These are phyloP conservation scores for Colletotrichum chrysophilum DNA, from an alignment of 2,329 filamentous ascomycete genomes.

Conservation along the genomic window DNA sequence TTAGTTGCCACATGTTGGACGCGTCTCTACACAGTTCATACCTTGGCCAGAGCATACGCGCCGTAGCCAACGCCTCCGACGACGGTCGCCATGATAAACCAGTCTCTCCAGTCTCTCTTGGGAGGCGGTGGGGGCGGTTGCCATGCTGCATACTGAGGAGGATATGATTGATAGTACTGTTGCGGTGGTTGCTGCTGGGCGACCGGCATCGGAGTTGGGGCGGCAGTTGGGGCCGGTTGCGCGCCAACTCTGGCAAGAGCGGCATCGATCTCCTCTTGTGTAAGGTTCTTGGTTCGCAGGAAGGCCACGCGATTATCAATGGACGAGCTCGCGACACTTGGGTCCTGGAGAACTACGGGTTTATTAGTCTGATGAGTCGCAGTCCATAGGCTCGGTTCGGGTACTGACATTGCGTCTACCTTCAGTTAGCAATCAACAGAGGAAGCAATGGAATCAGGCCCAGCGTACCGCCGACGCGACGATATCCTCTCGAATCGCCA, in stretches of 20 bases:
- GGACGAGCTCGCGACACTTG: slow-evolving; percentile 87
- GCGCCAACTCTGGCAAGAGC: slow-evolving; percentile 79
- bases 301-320: slow-evolving; percentile 93
- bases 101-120: slow-evolving; percentile 93
- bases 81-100: slow-evolving; percentile 99
- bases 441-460: background rate
- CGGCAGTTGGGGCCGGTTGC: slow-evolving; percentile 47
- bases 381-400: background rate
- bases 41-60: slow-evolving; percentile 86
- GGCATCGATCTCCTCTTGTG: slow-evolving; percentile 90
- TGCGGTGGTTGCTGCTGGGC: slow-evolving; percentile 43
- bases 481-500: slow-evolving; percentile 93
- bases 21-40: slow-evolving; percentile 39
- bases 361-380: background rate
- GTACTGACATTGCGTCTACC: slow-evolving; percentile 47
- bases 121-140: slow-evolving; percentile 67
- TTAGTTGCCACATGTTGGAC: slow-evolving; percentile 24
- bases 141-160: slow-evolving; percentile 60
- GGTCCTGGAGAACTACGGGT: slow-evolving; percentile 83
- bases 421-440: background rate
- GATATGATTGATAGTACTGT: slow-evolving; percentile 51
- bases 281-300: slow-evolving; percentile 94
- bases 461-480: slow-evolving; percentile 77
- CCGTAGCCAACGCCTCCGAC: slow-evolving; percentile 90
- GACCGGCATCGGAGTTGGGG: slow-evolving; percentile 45